phyloP scores from a whole-genome alignment of 352 stramenopile genomes.

The Aphanomyces astaci region DNA sequence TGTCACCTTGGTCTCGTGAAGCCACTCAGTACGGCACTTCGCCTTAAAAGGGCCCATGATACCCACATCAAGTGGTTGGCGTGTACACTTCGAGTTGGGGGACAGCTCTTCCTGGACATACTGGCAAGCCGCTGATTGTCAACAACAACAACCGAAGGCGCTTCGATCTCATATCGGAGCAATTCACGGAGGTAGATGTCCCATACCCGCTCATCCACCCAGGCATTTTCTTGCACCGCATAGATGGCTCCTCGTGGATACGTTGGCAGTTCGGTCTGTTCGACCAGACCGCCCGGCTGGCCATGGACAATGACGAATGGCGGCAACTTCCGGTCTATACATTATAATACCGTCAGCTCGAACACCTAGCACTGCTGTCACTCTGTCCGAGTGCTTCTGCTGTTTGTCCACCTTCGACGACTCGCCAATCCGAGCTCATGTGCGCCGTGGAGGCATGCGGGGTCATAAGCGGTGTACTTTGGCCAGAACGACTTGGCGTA shows the following conservation, averaged over 20 bases:
- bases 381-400: too few species aligned
- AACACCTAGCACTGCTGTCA: background rate
- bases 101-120: background rate
- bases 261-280: background rate
- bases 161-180: background rate
- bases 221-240: slow-evolving; percentile 5
- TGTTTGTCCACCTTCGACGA: too few species aligned
- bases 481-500: too few species aligned
- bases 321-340: background rate
- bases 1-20: background rate
- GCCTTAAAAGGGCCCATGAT: slow-evolving; percentile 11
- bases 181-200: slow-evolving; percentile 1
- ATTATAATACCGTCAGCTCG: background rate
- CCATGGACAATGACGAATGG: background rate
- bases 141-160: background rate
- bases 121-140: background rate
- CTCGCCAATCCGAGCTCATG: too few species aligned
- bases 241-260: background rate
- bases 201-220: background rate
- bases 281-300: background rate
- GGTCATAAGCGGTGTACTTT: too few species aligned
- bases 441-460: too few species aligned
- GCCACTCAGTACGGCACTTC: background rate
- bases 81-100: background rate
- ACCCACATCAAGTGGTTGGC: too few species aligned